Conservation (phyloP, 2,329 filamentous ascomycete species). For the Colletotrichum sp. region DNA sequence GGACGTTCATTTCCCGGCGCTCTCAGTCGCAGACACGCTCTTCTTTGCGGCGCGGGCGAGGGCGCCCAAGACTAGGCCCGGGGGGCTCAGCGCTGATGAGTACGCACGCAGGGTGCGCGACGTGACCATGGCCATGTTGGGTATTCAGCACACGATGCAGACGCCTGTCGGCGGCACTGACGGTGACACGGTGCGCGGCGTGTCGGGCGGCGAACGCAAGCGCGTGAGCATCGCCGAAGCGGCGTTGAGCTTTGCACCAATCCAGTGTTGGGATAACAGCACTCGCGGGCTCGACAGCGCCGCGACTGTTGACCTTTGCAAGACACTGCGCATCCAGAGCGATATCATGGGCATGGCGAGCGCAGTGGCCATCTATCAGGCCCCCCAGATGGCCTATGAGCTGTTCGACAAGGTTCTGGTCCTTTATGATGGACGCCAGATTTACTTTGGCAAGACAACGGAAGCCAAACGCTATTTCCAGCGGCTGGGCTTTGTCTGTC, state of each 20-base stretch:
- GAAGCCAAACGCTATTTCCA: conserved; percentile 29
- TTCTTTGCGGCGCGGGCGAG: conserved; percentile 62
- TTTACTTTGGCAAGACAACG: conserved; percentile 43
- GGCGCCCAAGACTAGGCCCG: conserved; percentile 51
- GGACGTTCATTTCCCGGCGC: conserved; percentile 64
- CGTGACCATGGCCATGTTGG: conserved; percentile 75
- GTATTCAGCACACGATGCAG: conserved; percentile 71
- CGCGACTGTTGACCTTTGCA: conserved; percentile 70
- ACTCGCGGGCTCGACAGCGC: conserved; percentile 68
- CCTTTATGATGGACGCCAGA: conserved; percentile 70
- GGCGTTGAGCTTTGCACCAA: conserved; percentile 34
- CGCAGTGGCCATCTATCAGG: conserved; percentile 69
- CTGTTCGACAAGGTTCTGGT: conserved; percentile 72
- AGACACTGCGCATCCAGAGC: conserved; percentile 62
- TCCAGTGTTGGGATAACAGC: conserved; percentile 75
- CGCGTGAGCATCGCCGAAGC: conserved; percentile 80
- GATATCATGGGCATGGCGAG: conserved; percentile 62
- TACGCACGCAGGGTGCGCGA: conserved; percentile 62
- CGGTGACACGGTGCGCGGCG: conserved; percentile 62
- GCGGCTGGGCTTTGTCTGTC: conserved; percentile 60
- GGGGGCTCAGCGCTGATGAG: conserved; percentile 43
- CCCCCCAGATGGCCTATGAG: conserved; percentile 42
- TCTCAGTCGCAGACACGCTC: conserved; percentile 66
- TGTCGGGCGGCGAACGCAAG: conserved; percentile 71
- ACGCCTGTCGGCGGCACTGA: conserved; percentile 72